Evolutionary conservation across 2,329 filamentous ascomycete genomes (phyloP).

Genomic region (Fusarium sp.): DNA sequence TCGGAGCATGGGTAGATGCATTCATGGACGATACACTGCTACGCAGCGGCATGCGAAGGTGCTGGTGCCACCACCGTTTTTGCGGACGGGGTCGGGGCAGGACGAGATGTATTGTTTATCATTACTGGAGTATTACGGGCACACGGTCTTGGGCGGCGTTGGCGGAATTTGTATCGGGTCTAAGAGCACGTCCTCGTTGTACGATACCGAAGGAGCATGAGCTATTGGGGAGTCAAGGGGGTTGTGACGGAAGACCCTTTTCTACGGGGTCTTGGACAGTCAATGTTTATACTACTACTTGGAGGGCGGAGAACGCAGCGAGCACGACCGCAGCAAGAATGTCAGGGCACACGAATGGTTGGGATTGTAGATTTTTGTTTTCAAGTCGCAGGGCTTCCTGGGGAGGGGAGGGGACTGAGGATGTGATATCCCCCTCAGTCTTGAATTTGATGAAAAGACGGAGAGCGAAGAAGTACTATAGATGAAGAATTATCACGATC

Average conservation of each 20-base stretch:
- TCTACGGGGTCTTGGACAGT: slow-evolving; percentile 25
- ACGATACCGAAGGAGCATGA: slow-evolving; percentile 46
- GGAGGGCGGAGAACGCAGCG: slow-evolving; percentile 9
- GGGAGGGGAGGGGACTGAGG: slow-evolving; percentile 2
- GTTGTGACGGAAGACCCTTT: slow-evolving; percentile 1
- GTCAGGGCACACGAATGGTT: slow-evolving; percentile 22
- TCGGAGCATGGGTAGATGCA: slow-evolving; percentile 36
- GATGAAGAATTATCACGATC: slow-evolving; percentile 28
- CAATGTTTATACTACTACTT: slow-evolving; percentile 4
- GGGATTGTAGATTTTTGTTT: slow-evolving; percentile 41
- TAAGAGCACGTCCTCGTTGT: slow-evolving; percentile 45
- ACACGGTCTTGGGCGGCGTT: slow-evolving; percentile 45
- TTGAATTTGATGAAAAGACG: slow-evolving; percentile 35
- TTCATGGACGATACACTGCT: slow-evolving; percentile 39
- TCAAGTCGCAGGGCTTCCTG: slow-evolving; percentile 41
- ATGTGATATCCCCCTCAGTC: slow-evolving; percentile 11
- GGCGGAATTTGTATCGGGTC: slow-evolving; percentile 43
- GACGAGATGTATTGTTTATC: slow-evolving; percentile 40
- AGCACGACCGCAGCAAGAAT: slow-evolving; percentile 11
- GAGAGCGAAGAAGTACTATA: slow-evolving; percentile 26
- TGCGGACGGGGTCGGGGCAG: slow-evolving; percentile 32
- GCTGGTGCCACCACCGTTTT: slow-evolving; percentile 37
- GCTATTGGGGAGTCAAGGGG: slow-evolving; percentile 18
- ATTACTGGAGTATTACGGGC: slow-evolving; percentile 44
- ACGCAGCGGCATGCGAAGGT: slow-evolving; percentile 34